phyloP scores from a whole-genome alignment of 441 rosid genomes.

The Iberis amara region DNA sequence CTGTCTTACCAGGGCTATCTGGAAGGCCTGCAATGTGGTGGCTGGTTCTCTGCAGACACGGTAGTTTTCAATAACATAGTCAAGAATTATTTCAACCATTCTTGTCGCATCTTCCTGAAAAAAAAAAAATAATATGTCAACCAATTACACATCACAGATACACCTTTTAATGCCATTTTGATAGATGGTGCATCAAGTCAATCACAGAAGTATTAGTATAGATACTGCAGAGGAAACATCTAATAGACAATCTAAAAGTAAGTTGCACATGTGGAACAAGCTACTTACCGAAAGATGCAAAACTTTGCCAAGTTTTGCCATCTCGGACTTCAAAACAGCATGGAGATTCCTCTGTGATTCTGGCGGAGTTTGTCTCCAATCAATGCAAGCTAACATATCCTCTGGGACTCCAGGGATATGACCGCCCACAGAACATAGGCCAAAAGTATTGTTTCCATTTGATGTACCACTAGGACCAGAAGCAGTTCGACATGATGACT shows the following conservation, averaged over 20 bases:
- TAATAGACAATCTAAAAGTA: constrained; percentile 21
- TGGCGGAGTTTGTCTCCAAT: constrained; percentile 30
- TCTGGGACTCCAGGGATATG: constrained; percentile 34
- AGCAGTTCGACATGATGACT: constrained; percentile 25
- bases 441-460: constrained; percentile 17
- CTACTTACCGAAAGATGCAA: constrained; percentile 60
- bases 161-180: constrained; percentile 10
- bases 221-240: constrained; percentile 6
- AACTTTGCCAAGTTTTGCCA: constrained; percentile 60
- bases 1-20: constrained; percentile 71
- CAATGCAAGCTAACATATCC: constrained; percentile 34
- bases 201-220: constrained; percentile 16
- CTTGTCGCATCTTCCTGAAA: constrained; percentile 65
- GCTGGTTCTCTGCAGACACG: constrained; percentile 51
- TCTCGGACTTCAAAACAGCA: constrained; percentile 51
- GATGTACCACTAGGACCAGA: constrained; percentile 18
- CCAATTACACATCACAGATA: constrained; percentile 11
- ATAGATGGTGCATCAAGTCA: constrained; percentile 7
- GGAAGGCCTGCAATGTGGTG: constrained; percentile 73
- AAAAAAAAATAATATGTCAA: constrained; percentile 25
- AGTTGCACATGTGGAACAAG: constrained; percentile 25
- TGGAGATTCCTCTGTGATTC: constrained; percentile 61
- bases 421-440: constrained; percentile 26
- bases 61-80: constrained; percentile 71
- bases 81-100: constrained; percentile 55